Evolutionary conservation across 2,329 filamentous ascomycete species (phyloP).

Genomic region (Ophiostoma australiae): DNA sequence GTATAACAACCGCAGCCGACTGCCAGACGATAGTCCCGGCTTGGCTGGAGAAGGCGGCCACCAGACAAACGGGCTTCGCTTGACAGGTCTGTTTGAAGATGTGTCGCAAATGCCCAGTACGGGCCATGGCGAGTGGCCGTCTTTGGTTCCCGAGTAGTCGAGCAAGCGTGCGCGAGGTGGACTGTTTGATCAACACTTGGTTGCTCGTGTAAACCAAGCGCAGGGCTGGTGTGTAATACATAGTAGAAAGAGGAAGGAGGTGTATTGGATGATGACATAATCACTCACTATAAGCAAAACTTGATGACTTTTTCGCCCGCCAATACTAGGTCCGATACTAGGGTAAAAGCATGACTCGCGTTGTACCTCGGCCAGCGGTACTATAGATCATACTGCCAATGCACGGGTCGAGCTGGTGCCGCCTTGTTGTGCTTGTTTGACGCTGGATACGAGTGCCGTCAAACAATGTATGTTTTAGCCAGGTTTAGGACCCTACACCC

Average conservation of each 20-base stretch:
- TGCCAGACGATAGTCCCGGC: background rate
- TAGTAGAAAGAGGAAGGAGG: background rate
- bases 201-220: background rate
- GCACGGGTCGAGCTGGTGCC: background rate
- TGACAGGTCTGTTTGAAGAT: background rate
- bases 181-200: constrained; percentile 9
- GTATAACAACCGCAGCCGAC: background rate
- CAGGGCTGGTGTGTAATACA: no score
- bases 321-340: no score
- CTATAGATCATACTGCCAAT: background rate
- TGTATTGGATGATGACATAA: background rate
- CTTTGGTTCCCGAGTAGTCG: background rate
- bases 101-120: background rate
- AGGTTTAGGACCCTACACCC: background rate
- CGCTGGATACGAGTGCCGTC: background rate
- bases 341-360: background rate
- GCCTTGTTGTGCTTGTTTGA: background rate
- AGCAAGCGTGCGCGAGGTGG: background rate
- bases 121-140: background rate
- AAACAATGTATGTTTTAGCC: background rate
- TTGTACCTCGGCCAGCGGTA: background rate
- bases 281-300: background rate
- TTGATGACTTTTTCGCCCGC: background rate
- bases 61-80: background rate
- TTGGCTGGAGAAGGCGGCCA: background rate